These are phyloP conservation scores for Neurospora intermedia DNA, from an alignment of 495 filamentous ascomycete genomes.

Conservation along the genomic window DNA sequence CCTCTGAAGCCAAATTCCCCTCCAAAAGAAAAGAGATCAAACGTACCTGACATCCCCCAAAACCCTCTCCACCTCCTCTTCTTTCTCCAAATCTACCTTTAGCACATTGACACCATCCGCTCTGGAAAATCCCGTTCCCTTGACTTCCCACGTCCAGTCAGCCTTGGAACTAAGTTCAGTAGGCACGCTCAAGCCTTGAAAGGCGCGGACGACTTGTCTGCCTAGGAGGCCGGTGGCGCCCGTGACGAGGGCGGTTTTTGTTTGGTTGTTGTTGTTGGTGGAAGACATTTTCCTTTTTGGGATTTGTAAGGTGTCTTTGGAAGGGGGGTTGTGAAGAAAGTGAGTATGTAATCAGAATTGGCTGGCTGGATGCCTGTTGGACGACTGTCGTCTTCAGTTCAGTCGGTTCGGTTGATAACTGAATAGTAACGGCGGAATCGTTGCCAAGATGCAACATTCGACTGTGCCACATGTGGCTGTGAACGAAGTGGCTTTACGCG, in stretches of 20 bases:
- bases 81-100: constrained; percentile 63
- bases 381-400: background rate
- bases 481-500: background rate
- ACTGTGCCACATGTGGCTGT: background rate
- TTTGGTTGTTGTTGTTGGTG: background rate
- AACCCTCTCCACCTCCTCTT: constrained; percentile 46
- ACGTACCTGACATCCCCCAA: constrained; percentile 53
- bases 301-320: background rate
- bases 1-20: background rate
- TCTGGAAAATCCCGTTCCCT: constrained; percentile 68
- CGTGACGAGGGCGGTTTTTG: constrained; percentile 60
- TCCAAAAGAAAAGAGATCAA: background rate
- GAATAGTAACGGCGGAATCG: background rate
- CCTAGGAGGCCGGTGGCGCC: constrained; percentile 81
- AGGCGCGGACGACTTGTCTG: constrained; percentile 65
- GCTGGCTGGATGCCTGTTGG: background rate
- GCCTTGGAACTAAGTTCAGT: constrained; percentile 15
- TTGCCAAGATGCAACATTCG: background rate
- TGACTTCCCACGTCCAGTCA: constrained; percentile 51
- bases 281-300: background rate
- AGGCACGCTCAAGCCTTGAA: constrained; percentile 22
- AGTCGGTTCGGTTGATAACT: background rate
- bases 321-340: background rate
- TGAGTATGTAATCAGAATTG: background rate
- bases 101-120: constrained; percentile 61